Evolutionary conservation across 2,329 filamentous ascomycete species (phyloP), one percentile per base, ranked within the genome.

Genomic region (Fusarium penzigii): DNA sequence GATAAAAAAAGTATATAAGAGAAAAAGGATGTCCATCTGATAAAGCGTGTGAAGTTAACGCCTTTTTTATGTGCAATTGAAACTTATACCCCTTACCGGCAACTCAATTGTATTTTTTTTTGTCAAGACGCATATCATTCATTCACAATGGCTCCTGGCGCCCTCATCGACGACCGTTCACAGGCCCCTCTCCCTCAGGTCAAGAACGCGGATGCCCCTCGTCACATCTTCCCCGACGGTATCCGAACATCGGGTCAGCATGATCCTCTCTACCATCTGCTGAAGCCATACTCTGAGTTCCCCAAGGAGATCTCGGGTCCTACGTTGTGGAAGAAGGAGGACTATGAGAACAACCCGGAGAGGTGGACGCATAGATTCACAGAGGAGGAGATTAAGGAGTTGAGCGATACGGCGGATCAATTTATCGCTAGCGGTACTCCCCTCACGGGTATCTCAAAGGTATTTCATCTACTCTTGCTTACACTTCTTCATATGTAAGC

Each of bases 311-410:
- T 93, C 66, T 78, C 79, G 0, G 89, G 89, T 6, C 83, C 83
- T 1, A 92, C 88, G 0, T 83, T 90, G 34, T 94, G 90, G 90
- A 79, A 81, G 52, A 78, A 80, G 9, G 81, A 85, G 39, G 86
- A 90, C 36, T 91, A 87, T 63, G 76, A 75, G 52, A 71, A 80
- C 62, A 75, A 80, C 58, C 85, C 87, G 0, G 85, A 89, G 62
- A 79, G 79, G 68, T 93, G 90, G 90, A 86, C 87, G 6, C 88
- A 92, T 69, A 75, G 75, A 3, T 90, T 93, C 66, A 86, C 81
- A 0, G 72, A 78, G 0, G 79, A 83, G 2, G 89, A 93, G 69
- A 74, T 91, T 17, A 72, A 75, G 10, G 89, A 92, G 65, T 75
- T 94, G 45, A 82, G 83, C 63, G 67, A 74, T 17, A 81, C 87